Percentiles rank a stretch among this genome's conserved stretches.
Evolutionary conservation across 306 rosid genomes (phyloP).

Genomic region (Clitoria ternatea): DNA sequence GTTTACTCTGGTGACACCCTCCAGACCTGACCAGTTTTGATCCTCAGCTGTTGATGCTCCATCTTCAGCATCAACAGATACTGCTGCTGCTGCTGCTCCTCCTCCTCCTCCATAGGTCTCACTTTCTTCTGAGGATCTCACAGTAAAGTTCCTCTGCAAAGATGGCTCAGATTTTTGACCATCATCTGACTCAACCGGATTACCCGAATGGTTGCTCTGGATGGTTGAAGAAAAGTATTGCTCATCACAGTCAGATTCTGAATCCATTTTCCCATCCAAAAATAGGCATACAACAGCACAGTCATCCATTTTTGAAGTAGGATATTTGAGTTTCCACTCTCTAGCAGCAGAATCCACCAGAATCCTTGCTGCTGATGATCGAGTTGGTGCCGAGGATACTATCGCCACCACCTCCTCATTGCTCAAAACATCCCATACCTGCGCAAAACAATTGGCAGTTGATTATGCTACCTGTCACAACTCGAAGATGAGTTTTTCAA

Average conservation of each 20-base stretch:
- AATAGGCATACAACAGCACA: conserved; percentile 93
- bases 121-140: conserved; percentile 61
- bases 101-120: conserved; percentile 31
- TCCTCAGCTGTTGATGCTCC: conserved; percentile 50
- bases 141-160: conserved; percentile 67
- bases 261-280: conserved; percentile 87
- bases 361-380: conserved; percentile 70
- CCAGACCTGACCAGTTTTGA: conserved; percentile 82
- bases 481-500: background rate
- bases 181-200: conserved; percentile 71
- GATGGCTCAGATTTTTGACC: conserved; percentile 77
- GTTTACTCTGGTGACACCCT: conserved; percentile 94
- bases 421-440: conserved; percentile 98
- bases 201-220: conserved; percentile 61
- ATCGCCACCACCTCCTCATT: conserved; percentile 94
- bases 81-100: no score
- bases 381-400: conserved; percentile 62
- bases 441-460: conserved; percentile 6
- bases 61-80: conserved; percentile 38
- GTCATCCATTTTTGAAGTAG: conserved; percentile 96
- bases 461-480: background rate
- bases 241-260: conserved; percentile 83
- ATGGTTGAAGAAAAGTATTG: conserved; percentile 68
- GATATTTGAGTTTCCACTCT: conserved; percentile 88
- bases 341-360: conserved; percentile 86